Percentiles rank a stretch among this genome's conserved stretches.
These are phyloP conservation scores for Fusarium sp. DNA, from an alignment of 2,329 filamentous ascomycete genomes.

Conservation along the genomic window DNA sequence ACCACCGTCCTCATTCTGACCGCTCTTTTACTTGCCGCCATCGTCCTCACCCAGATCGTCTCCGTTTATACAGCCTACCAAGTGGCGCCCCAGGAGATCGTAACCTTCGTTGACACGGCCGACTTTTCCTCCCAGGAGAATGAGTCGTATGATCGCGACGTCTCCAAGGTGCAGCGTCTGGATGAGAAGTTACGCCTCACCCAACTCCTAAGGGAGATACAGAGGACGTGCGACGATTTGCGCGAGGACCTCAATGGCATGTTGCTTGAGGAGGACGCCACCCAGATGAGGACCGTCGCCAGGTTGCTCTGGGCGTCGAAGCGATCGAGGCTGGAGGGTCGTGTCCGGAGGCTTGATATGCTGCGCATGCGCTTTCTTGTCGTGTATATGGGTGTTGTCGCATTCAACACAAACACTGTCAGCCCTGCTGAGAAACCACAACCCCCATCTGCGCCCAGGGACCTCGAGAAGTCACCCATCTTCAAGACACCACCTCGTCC, in stretches of 20 bases:
- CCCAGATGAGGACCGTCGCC: conserved; percentile 56
- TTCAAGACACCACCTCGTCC: conserved; percentile 47
- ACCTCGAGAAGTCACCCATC: conserved; percentile 48
- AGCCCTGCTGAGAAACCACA: conserved; percentile 47
- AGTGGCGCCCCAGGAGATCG: conserved; percentile 65
- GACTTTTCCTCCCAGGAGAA: conserved; percentile 70
- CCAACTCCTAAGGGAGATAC: conserved; percentile 67
- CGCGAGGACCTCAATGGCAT: conserved; percentile 65
- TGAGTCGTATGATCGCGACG: conserved; percentile 68
- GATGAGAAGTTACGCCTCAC: conserved; percentile 69
- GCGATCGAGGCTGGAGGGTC: conserved; percentile 62
- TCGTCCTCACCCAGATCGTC: conserved; percentile 61
- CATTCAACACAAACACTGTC: conserved; percentile 42
- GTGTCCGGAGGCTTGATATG: conserved; percentile 65
- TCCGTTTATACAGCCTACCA: conserved; percentile 65
- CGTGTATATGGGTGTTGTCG: conserved; percentile 68
- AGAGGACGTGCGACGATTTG: conserved; percentile 66
- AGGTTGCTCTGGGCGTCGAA: conserved; percentile 66
- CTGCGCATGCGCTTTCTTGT: conserved; percentile 71
- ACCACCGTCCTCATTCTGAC: conserved; percentile 65
- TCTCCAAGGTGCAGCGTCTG: conserved; percentile 63
- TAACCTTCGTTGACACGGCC: conserved; percentile 65
- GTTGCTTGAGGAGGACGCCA: conserved; percentile 56
- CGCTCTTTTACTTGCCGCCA: conserved; percentile 63
- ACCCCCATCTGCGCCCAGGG: conserved; percentile 45